Base-by-base conservation (phyloP, 148 eudicot species). In the Heliosperma pusillum region DNA sequence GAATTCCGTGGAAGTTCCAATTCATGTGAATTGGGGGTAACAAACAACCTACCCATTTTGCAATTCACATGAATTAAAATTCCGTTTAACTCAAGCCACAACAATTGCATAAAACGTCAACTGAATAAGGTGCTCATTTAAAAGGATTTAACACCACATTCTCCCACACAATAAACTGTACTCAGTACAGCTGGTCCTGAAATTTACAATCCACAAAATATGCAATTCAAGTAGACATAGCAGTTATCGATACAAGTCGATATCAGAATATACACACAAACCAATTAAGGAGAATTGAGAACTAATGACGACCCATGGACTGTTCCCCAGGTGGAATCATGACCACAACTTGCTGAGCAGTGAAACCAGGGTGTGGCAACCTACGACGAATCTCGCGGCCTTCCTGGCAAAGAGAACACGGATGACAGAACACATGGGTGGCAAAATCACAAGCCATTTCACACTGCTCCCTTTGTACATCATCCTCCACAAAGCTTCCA, bases 391-490 rank as follows among this genome's bases (percentile, higher is more conserved):
- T 78, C 74, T 93, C 98, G 47, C 98, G 89, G 24, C 90, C 98
- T 85, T 91, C 98, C 84, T 93, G 98, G 78, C 98, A 93, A 76
- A 93, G 91, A 0, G 98, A 89, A 68, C 98, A 93, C 1, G 83
- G 76, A 55, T 93, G 98, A 80, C 97, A 93, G 76, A 91, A 87
- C 62, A 88, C 33, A 70, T 93, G 98, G 55, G 94, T 83, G 10
- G 89, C 89, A 36, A 91, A 79, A 75, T 93, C 98, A 64, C 95
- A 93, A 16, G 85, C 86, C 19, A 87, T 64, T 71, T 93, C 98
- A 4, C 89, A 87, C 25, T 86, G 95, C 85, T 93, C 98, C 13
- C 86, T 84, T 33, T 86, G 97, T 20, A 58, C 77, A 7, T 89
- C 91, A 63, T 93, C 89, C 81, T 91, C 93, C 62, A 88, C 16